A percentile compares a stretch with the other conserved stretches of the same genome.
phyloP scores from a whole-genome alignment of 768 basidiomycete genomes.

The Boletellus emodensis region DNA sequence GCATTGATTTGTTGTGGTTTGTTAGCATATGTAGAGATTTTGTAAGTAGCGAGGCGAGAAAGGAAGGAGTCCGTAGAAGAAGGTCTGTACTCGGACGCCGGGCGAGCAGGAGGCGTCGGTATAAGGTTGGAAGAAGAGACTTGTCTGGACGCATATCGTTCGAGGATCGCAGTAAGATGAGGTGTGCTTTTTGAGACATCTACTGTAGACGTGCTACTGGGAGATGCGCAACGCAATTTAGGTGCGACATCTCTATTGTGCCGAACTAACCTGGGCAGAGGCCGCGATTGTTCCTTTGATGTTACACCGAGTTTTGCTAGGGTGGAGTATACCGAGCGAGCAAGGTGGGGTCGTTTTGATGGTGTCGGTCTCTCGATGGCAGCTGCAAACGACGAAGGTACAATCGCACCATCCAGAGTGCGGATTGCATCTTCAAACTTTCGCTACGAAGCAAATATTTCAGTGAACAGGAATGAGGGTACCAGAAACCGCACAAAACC shows the following conservation, averaged over 20 bases:
- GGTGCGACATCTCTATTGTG: neutral
- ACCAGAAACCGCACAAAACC: constrained; percentile 24
- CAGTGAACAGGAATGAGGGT: neutral
- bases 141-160: constrained; percentile 58
- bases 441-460: constrained; percentile 40
- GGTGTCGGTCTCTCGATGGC: constrained; percentile 32
- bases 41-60: constrained; percentile 70
- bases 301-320: constrained; percentile 74
- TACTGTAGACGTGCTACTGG: constrained; percentile 10
- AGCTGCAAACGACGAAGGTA: constrained; percentile 30
- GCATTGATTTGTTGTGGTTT: constrained; percentile 73
- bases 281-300: constrained; percentile 41
- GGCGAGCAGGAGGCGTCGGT: constrained; percentile 20
- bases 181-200: constrained; percentile 57
- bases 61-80: constrained; percentile 74
- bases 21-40: constrained; percentile 74
- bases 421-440: constrained; percentile 82
- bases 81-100: constrained; percentile 65
- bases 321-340: constrained; percentile 69
- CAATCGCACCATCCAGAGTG: constrained; percentile 61
- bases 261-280: constrained; percentile 24
- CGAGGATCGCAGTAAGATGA: constrained; percentile 65
- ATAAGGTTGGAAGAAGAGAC: constrained; percentile 44
- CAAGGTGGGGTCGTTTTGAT: constrained; percentile 51
- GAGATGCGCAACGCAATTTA: neutral